Conservation (phyloP, 306 rosid species). For the Senna tora region DNA sequence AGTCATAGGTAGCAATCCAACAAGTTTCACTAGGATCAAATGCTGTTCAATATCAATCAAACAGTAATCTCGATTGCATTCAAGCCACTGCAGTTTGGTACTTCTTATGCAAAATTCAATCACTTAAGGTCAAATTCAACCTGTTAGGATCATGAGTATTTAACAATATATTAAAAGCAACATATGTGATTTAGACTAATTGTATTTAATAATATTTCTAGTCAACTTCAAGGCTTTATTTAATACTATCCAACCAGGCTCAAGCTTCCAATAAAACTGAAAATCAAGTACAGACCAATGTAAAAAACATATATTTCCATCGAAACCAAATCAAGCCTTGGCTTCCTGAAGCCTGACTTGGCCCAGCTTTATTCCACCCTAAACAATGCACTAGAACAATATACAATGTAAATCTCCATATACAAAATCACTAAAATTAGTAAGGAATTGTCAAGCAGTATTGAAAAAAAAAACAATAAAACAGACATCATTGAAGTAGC, state of each 20-base stretch:
- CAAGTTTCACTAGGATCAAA: background rate
- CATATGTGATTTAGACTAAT: background rate
- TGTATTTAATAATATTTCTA: background rate
- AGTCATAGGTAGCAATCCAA: slow-evolving; percentile 16
- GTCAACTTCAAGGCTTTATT: slow-evolving; percentile 14
- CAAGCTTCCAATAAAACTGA: slow-evolving; percentile 28
- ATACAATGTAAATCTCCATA: slow-evolving; percentile 7
- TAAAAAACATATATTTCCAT: slow-evolving; percentile 16
- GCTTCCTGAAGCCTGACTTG: slow-evolving; percentile 14
- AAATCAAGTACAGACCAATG: slow-evolving; percentile 9
- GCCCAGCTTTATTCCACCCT: background rate
- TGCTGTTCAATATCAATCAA: background rate
- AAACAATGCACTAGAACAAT: slow-evolving; percentile 24
- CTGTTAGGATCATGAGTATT: no score
- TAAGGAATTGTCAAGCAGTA: background rate
- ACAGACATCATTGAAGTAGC: background rate
- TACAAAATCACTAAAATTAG: background rate
- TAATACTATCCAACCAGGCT: background rate
- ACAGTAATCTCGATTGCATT: background rate
- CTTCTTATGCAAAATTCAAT: no score
- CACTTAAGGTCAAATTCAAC: no score
- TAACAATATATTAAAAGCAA: background rate
- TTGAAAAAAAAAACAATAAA: background rate
- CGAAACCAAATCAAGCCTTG: background rate
- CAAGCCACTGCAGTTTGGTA: slow-evolving; percentile 8